Conservation (phyloP, 495 filamentous ascomycete genomes). For the Mycothermus thermophilus region DNA sequence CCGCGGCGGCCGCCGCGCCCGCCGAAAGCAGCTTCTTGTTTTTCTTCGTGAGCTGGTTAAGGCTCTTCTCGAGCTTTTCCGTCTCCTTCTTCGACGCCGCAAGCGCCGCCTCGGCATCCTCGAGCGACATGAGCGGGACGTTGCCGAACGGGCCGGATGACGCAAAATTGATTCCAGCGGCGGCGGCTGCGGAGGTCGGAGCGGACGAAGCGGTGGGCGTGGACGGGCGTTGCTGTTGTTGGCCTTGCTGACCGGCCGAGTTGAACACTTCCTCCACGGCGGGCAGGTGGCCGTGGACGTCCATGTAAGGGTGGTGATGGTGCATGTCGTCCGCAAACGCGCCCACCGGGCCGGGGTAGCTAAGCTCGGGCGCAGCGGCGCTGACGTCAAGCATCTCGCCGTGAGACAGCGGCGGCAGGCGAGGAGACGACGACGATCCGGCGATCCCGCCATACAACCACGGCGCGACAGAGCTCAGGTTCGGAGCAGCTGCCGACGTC, state of each 20-base stretch:
- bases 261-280: constrained; percentile 4
- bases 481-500: constrained; percentile 13
- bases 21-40: constrained; percentile 36
- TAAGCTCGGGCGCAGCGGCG: constrained; percentile 19
- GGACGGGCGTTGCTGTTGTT: constrained; percentile 1
- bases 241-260: background rate
- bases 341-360: constrained; percentile 18
- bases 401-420: background rate
- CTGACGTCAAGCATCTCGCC: constrained; percentile 7
- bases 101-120: constrained; percentile 49
- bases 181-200: background rate
- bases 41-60: constrained; percentile 46
- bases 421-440: constrained; percentile 2
- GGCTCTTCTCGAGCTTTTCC: constrained; percentile 54
- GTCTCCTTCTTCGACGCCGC: constrained; percentile 47
- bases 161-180: background rate
- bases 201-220: background rate
- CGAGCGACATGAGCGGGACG: constrained; percentile 38
- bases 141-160: constrained; percentile 26
- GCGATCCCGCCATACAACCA: constrained; percentile 28
- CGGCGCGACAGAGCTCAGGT: constrained; percentile 26
- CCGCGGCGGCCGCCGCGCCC: background rate
- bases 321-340: constrained; percentile 8
- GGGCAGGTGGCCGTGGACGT: constrained; percentile 4
- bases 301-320: constrained; percentile 1